These are phyloP conservation scores for Coleophoma eucalyptorum DNA, from an alignment of 2,329 filamentous ascomycete genomes.

Conservation along the genomic window DNA sequence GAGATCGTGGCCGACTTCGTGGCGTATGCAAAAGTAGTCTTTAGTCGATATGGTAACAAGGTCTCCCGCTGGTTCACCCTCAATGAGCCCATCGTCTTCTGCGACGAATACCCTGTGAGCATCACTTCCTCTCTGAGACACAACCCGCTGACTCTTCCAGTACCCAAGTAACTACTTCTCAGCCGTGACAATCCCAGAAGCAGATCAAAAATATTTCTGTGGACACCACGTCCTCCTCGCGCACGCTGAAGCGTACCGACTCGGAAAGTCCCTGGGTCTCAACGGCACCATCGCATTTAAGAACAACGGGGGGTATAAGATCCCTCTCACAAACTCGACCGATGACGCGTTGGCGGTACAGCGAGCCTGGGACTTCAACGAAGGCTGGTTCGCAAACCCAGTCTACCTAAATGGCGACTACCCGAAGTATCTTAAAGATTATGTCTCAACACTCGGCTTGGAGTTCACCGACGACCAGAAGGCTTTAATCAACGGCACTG, in stretches of 20 bases:
- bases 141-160: not conserved
- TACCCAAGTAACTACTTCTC: slow-evolving; percentile 31
- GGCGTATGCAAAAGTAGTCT: slow-evolving; percentile 44
- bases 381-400: slow-evolving; percentile 47
- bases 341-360: slow-evolving; percentile 18
- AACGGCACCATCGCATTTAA: slow-evolving; percentile 43
- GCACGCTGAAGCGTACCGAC: slow-evolving; percentile 43
- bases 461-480: slow-evolving; percentile 44
- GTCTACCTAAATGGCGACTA: slow-evolving; percentile 48
- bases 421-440: slow-evolving; percentile 40
- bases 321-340: slow-evolving; percentile 34
- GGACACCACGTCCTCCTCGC: slow-evolving; percentile 41
- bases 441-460: slow-evolving; percentile 39
- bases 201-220: slow-evolving; percentile 33
- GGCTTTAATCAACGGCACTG: slow-evolving; percentile 42
- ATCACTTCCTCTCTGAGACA: not conserved
- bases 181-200: slow-evolving; percentile 29
- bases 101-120: slow-evolving; percentile 4
- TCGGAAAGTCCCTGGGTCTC: slow-evolving; percentile 48
- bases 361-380: slow-evolving; percentile 31
- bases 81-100: slow-evolving; percentile 40
- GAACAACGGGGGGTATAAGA: slow-evolving; percentile 40
- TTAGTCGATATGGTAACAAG: slow-evolving; percentile 44
- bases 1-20: slow-evolving; percentile 44
- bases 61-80: slow-evolving; percentile 47